A percentile compares a stretch with the other conserved stretches of the same genome.
phyloP scores from a whole-genome alignment of 768 basidiomycete genomes.

The Phlegmacium glaucopus region DNA sequence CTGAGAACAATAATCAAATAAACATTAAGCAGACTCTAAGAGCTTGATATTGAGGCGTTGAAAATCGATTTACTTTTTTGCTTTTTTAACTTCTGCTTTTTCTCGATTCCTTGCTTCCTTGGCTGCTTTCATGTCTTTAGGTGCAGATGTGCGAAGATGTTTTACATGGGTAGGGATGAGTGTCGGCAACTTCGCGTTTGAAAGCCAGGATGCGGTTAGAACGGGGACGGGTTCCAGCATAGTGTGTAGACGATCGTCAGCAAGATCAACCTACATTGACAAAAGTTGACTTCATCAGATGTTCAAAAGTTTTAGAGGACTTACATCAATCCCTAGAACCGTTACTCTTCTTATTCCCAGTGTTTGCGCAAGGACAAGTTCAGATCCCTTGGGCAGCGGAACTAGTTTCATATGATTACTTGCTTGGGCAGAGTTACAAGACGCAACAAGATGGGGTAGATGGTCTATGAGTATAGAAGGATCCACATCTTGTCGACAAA shows the following conservation, averaged over 20 bases:
- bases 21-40: too few species aligned
- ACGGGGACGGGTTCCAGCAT: slow-evolving; percentile 50
- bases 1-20: too few species aligned
- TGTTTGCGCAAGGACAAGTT: slow-evolving; percentile 52
- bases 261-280: slow-evolving; percentile 6
- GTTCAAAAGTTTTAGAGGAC: slow-evolving; percentile 16
- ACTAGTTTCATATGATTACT: slow-evolving; percentile 49
- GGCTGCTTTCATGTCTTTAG: slow-evolving; percentile 72
- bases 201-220: slow-evolving; percentile 65
- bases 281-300: neutral
- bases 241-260: slow-evolving; percentile 15
- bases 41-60: too few species aligned
- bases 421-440: slow-evolving; percentile 55
- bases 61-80: slow-evolving; percentile 1
- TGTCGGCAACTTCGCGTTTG: slow-evolving; percentile 21
- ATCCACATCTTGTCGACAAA: slow-evolving; percentile 73
- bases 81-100: slow-evolving; percentile 43
- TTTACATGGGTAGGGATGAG: slow-evolving; percentile 78
- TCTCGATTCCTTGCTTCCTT: slow-evolving; percentile 55
- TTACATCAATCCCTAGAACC: slow-evolving; percentile 64
- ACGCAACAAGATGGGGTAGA: slow-evolving; percentile 72
- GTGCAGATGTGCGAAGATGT: slow-evolving; percentile 73
- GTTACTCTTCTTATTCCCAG: slow-evolving; percentile 68
- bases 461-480: slow-evolving; percentile 71
- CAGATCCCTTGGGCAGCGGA: slow-evolving; percentile 65